These are phyloP conservation scores for Polytolypa hystricis DNA, from an alignment of 2,329 filamentous ascomycete genomes.

Conservation along the genomic window DNA sequence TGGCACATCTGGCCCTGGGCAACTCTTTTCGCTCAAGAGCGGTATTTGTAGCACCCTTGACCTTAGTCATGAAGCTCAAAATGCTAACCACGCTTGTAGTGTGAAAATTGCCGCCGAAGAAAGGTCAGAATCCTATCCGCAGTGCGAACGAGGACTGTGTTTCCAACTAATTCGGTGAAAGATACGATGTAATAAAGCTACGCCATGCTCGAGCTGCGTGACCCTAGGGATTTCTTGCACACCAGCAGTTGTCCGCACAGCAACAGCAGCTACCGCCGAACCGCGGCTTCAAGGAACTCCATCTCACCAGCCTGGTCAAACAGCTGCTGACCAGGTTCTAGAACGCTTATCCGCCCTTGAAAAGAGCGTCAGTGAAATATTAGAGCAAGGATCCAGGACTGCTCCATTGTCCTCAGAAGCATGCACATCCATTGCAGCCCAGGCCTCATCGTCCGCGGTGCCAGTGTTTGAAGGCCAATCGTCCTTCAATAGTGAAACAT, in stretches of 20 bases:
- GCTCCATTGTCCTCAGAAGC: slow-evolving; percentile 4
- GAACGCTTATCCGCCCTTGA: slow-evolving; percentile 19
- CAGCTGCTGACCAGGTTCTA: slow-evolving; percentile 33
- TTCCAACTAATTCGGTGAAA: slow-evolving; percentile 10
- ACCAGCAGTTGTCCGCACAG: no score
- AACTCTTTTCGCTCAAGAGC: no score
- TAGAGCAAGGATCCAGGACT: slow-evolving; percentile 20
- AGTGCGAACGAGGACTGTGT: not conserved
- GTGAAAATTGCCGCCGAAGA: slow-evolving; percentile 19
- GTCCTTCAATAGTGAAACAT: slow-evolving; percentile 37
- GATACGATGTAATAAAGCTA: slow-evolving; percentile 6
- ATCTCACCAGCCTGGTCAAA: no score
- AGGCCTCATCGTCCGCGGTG: slow-evolving; percentile 5
- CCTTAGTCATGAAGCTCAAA: no score
- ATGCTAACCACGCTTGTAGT: slow-evolving; percentile 9
- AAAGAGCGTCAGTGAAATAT: slow-evolving; percentile 14
- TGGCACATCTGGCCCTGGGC: no score
- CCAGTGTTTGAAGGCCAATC: slow-evolving; percentile 36
- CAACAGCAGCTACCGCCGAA: no score
- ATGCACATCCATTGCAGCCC: slow-evolving; percentile 1
- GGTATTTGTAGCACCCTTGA: no score
- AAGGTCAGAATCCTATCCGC: slow-evolving; percentile 13
- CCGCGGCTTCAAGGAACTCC: no score
- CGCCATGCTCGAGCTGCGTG: slow-evolving; percentile 5
- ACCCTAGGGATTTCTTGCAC: slow-evolving; percentile 2